Percentiles rank a stretch among this genome's conserved stretches.
Conservation (phyloP, 441 rosid species). For the Erodium texanum region DNA sequence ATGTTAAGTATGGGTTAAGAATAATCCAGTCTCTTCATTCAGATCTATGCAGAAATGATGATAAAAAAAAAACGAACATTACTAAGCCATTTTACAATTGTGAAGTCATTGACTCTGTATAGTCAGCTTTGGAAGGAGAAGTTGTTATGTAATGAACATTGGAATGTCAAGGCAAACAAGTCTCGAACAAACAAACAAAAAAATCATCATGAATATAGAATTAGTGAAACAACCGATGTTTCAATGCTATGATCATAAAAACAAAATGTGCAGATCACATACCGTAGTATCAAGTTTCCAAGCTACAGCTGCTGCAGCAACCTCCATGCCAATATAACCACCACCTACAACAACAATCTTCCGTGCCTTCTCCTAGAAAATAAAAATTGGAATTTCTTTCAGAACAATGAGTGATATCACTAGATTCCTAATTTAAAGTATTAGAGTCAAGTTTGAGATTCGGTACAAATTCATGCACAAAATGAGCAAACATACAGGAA, state of each 20-base stretch:
- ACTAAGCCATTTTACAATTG: background rate
- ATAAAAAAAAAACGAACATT: background rate
- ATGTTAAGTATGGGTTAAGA: background rate
- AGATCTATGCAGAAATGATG: background rate
- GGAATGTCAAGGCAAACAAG: background rate
- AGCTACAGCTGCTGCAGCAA: conserved; percentile 85
- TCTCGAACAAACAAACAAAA: background rate
- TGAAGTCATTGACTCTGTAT: background rate
- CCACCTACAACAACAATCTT: conserved; percentile 88
- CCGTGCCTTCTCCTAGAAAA: conserved; percentile 53
- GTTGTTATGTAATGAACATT: too few relatives aligned
- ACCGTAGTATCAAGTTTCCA: conserved; percentile 93
- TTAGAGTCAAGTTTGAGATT: background rate
- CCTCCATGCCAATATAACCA: conserved; percentile 98
- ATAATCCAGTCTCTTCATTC: background rate
- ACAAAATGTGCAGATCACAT: conserved; percentile 14
- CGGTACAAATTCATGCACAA: background rate
- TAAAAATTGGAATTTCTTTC: conserved; percentile 13
- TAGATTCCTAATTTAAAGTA: background rate
- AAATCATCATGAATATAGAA: background rate
- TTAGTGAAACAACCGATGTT: background rate
- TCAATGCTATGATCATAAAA: background rate
- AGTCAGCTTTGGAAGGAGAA: background rate
- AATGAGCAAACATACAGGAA: background rate
- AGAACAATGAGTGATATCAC: conserved; percentile 2